These are phyloP conservation scores for Calonectria pseudoreteaudii DNA, from an alignment of 2,329 filamentous ascomycete genomes.

Conservation along the genomic window DNA sequence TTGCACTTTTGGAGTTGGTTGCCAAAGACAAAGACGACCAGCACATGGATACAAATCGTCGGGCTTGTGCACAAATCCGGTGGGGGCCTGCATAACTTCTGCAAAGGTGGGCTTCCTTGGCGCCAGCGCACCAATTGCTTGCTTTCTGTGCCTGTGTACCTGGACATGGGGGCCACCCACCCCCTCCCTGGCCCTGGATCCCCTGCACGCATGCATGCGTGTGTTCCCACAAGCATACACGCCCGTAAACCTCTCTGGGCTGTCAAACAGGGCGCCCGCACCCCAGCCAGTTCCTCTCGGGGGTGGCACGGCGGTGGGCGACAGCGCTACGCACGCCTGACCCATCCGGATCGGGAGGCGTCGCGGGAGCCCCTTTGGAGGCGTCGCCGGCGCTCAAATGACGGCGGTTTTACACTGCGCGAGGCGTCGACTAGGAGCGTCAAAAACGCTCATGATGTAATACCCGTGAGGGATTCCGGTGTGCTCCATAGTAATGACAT, in stretches of 20 bases:
- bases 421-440: not conserved
- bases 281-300: not conserved
- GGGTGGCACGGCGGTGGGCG: not conserved
- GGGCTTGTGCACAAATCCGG: not conserved
- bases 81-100: not conserved
- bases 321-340: not conserved
- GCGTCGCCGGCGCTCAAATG: not conserved
- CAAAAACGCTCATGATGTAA: not conserved
- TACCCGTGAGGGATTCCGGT: not conserved
- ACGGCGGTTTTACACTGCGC: not conserved
- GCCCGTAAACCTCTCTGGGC: not conserved
- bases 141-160: slow-evolving; percentile 7
- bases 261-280: not conserved
- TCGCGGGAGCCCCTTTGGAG: not conserved
- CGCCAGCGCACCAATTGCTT: slow-evolving; percentile 11
- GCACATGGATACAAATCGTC: not conserved
- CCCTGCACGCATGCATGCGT: slow-evolving; percentile 6
- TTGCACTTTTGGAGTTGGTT: not conserved
- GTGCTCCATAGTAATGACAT: not conserved
- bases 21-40: not conserved
- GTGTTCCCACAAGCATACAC: not conserved
- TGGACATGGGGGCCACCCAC: not conserved
- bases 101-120: not conserved
- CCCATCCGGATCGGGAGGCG: not conserved
- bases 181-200: slow-evolving; percentile 9